phyloP scores from a whole-genome alignment of 2,329 filamentous ascomycete species.

The Paraphaeosphaeria sporulosa region DNA sequence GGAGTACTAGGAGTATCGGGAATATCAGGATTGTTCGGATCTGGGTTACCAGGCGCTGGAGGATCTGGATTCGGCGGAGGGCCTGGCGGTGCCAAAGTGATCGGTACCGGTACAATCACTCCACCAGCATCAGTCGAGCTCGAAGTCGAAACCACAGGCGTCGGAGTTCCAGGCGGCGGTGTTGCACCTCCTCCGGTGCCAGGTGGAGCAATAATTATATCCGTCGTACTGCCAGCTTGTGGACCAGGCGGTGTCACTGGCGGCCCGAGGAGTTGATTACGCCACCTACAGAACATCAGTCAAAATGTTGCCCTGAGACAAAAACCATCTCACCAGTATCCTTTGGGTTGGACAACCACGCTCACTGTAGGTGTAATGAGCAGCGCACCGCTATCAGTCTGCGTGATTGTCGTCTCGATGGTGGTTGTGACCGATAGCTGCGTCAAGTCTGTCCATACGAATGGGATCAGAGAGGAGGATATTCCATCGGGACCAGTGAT shows the following conservation, averaged over 20 bases:
- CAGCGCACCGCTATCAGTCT: slow-evolving; percentile 7
- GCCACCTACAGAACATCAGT: slow-evolving; percentile 6
- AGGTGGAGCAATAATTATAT: neutral
- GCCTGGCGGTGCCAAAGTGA: neutral
- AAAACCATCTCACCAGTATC: slow-evolving; percentile 9
- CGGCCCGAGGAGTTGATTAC: slow-evolving; percentile 8
- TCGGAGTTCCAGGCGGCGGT: neutral
- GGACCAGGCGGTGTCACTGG: slow-evolving; percentile 11
- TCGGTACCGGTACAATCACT: slow-evolving; percentile 3
- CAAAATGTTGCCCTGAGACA: neutral
- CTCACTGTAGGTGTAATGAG: slow-evolving; percentile 8
- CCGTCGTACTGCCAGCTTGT: neutral
- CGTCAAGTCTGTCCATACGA: slow-evolving; percentile 11
- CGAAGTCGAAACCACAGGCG: slow-evolving; percentile 11
- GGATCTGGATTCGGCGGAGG: neutral
- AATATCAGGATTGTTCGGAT: neutral
- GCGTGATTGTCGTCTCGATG: slow-evolving; percentile 11
- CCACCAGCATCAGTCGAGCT: slow-evolving; percentile 9
- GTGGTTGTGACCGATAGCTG: slow-evolving; percentile 12
- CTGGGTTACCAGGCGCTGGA: neutral
- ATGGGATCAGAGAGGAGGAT: slow-evolving; percentile 12
- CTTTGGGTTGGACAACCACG: slow-evolving; percentile 9
- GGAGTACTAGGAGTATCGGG: too few species aligned
- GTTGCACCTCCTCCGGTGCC: neutral
- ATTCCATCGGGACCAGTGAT: slow-evolving; percentile 6